Evolutionary conservation across 169 alveolate species (phyloP).

Genomic region (Plasmodium inui): DNA sequence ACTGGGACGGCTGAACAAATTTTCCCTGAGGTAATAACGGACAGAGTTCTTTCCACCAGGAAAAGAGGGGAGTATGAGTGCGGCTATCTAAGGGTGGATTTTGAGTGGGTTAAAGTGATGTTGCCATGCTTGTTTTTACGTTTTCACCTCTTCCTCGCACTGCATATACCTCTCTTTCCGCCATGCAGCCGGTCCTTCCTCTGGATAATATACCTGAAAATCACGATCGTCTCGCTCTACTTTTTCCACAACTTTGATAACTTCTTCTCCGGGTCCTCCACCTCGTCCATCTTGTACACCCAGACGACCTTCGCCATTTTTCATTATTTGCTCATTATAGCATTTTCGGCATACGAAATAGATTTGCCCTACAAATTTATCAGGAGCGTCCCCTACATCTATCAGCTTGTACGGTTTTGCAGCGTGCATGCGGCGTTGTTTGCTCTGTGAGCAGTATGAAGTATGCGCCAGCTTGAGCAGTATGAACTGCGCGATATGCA

Average conservation of each 20-base stretch:
- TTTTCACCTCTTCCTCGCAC: neutral
- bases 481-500: neutral
- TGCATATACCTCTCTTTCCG: neutral
- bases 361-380: slow-evolving; percentile 62
- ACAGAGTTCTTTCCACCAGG: neutral
- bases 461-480: neutral
- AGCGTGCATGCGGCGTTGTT: neutral
- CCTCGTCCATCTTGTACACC: slow-evolving; percentile 49
- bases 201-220: slow-evolving; percentile 74
- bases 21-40: slow-evolving; percentile 58
- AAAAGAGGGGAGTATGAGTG: neutral
- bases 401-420: slow-evolving; percentile 26
- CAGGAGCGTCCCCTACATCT: slow-evolving; percentile 38
- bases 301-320: slow-evolving; percentile 61
- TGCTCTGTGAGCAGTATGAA: neutral
- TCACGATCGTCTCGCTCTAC: slow-evolving; percentile 46
- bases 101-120: neutral
- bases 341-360: slow-evolving; percentile 68
- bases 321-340: slow-evolving; percentile 63
- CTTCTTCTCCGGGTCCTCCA: slow-evolving; percentile 68
- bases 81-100: neutral
- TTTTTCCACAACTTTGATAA: slow-evolving; percentile 70
- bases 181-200: slow-evolving; percentile 52
- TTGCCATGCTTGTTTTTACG: neutral
- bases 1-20: slow-evolving; percentile 63